These are phyloP conservation scores for Strigomonas culicis DNA, from an alignment of 208 protist species.

Conservation along the genomic window DNA sequence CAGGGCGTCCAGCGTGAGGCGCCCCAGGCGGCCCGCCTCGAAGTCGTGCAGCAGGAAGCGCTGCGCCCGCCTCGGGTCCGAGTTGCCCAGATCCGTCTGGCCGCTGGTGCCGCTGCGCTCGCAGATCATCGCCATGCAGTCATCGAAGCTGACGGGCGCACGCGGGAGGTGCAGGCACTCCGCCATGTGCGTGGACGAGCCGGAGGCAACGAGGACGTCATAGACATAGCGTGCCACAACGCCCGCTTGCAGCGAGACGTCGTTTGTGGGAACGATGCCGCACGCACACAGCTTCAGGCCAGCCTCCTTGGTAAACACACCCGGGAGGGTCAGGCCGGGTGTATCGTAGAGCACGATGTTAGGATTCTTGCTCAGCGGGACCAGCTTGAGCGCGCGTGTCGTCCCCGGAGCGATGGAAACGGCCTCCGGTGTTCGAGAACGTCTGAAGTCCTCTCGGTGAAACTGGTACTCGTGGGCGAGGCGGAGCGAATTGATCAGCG, in stretches of 20 bases:
- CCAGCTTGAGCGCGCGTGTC: conserved; percentile 69
- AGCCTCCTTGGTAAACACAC: conserved; percentile 80
- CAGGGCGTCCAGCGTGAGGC: conserved; percentile 80
- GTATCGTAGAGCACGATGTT: conserved; percentile 87
- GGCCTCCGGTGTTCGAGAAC: conserved; percentile 67
- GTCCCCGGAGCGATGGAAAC: conserved; percentile 82
- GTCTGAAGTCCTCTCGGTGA: conserved; percentile 79
- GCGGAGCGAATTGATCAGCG: conserved; percentile 92
- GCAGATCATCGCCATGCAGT: conserved; percentile 88
- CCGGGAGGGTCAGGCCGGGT: conserved; percentile 84
- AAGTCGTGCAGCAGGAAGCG: conserved; percentile 87
- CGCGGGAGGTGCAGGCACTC: conserved; percentile 82
- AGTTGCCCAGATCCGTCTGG: conserved; percentile 78
- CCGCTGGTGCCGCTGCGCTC: conserved; percentile 81
- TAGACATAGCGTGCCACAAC: conserved; percentile 83
- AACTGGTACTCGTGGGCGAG: conserved; percentile 90
- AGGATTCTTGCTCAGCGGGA: conserved; percentile 78
- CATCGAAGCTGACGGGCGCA: conserved; percentile 85
- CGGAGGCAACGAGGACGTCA: conserved; percentile 63
- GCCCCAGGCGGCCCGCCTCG: conserved; percentile 70
- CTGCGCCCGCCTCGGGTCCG: conserved; percentile 64
- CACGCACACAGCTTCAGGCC: conserved; percentile 85
- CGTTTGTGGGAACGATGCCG: conserved; percentile 82
- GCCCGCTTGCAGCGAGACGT: conserved; percentile 59
- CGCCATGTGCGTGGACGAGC: conserved; percentile 70